Base-by-base conservation (phyloP, 2,329 filamentous ascomycete species). In the Colletotrichum brevisporum region DNA sequence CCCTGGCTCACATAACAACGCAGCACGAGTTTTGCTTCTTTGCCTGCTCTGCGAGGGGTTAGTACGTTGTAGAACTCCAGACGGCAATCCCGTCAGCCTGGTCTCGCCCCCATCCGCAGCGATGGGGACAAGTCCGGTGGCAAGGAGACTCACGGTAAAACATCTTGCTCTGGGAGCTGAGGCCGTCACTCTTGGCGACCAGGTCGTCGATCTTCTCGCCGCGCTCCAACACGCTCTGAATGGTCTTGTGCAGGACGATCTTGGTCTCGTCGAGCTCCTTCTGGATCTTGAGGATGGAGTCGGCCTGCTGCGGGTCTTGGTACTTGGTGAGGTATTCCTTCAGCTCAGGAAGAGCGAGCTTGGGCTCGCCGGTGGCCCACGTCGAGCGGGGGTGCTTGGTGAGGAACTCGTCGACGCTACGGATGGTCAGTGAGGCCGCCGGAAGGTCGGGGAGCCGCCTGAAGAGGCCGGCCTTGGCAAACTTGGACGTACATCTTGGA, bases 261-360 rank as follows among this genome's bases (percentile, higher is more conserved):
- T 98, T 98, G 70, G 95, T 98, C 86, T 98, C 95, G 78, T 98
- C 95, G 71, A 99, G 87, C 84, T 99, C 94, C 83, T 94, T 92
- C 82, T 98, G 95, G 76, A 99, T 98, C 87, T 94, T 95, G 86
- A 94, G 89, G 78, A 98, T 97, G 82, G 91, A 95, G 83, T 97
- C 94, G 73, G 94, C 95, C 83, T 97, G 89, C 77, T 91, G 86
- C 13, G 95, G 94, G 80, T 98, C 93, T 84, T 97, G 93, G 83
- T 94, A 97, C 76, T 86, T 86, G 76, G 77, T 76, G 55, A 89
- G 78, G 81, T 97, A 97, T 50, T 94, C 92, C 79, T 93, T 91
- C 64, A 98, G 86, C 78, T 92, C 88, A 51, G 92, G 92, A 78
- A 94, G 91, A 21, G 85, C 77, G 60, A 93, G 82, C 63, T 81